Conservation (phyloP, 2,329 filamentous ascomycete species). For the Nigrospora osmanthi region DNA sequence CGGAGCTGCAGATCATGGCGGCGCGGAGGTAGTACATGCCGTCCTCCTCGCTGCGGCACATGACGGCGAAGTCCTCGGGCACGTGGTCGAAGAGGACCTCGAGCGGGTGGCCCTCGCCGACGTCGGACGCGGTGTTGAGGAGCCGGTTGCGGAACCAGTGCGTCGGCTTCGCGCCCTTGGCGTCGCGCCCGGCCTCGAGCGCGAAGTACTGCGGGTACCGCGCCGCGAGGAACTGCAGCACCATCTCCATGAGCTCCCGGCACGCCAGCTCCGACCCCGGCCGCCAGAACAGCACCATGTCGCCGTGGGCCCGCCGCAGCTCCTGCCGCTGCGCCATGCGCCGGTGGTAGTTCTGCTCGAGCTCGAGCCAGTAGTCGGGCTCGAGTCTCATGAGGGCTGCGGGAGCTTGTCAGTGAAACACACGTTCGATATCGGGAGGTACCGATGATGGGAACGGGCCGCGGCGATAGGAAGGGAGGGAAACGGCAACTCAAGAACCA, state of each 20-base stretch:
- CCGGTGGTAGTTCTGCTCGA: slow-evolving; percentile 63
- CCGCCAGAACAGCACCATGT: slow-evolving; percentile 56
- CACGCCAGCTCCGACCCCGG: slow-evolving; percentile 72
- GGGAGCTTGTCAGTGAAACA: slow-evolving; percentile 1
- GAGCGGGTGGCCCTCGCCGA: slow-evolving; percentile 57
- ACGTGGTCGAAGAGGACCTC: slow-evolving; percentile 68
- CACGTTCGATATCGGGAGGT: too few relatives aligned
- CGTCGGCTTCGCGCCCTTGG: slow-evolving; percentile 10
- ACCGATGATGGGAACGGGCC: too few relatives aligned
- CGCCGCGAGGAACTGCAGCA: slow-evolving; percentile 67
- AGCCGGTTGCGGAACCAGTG: slow-evolving; percentile 57
- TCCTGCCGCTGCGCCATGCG: slow-evolving; percentile 62
- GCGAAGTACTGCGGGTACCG: slow-evolving; percentile 72
- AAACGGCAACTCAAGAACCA: too few relatives aligned
- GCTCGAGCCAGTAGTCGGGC: slow-evolving; percentile 81
- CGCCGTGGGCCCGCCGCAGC: slow-evolving; percentile 56
- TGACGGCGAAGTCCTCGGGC: slow-evolving; percentile 77
- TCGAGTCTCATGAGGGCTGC: slow-evolving; percentile 72
- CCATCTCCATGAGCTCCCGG: slow-evolving; percentile 85
- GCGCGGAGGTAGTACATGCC: slow-evolving; percentile 70
- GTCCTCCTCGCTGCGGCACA: slow-evolving; percentile 61
- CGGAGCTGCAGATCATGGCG: slow-evolving; percentile 67
- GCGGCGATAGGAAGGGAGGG: too few relatives aligned
- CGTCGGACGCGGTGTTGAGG: slow-evolving; percentile 51
- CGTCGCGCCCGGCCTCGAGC: slow-evolving; percentile 41